Evolutionary conservation across 257 asterid species (phyloP).

Genomic region (Anisodus tanguticus): DNA sequence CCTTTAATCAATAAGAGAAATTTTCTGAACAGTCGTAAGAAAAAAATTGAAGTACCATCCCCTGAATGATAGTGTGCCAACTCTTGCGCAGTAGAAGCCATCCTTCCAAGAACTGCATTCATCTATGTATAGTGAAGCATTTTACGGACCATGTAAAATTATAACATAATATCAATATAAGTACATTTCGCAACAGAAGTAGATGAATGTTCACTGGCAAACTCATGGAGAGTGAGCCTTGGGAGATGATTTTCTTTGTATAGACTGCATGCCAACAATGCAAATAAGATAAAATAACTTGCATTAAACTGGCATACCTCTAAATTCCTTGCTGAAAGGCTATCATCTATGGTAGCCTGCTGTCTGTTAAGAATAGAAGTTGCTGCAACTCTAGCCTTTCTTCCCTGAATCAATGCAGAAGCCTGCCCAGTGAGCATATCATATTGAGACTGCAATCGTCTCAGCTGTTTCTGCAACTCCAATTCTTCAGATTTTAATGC

Average conservation of each 20-base stretch:
- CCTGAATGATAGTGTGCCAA: slow-evolving; percentile 97
- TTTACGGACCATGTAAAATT: slow-evolving; percentile 26
- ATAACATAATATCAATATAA: slow-evolving; percentile 21
- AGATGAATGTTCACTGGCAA: not conserved
- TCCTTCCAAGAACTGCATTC: slow-evolving; percentile 90
- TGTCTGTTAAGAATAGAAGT: slow-evolving; percentile 83
- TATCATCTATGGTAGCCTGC: slow-evolving; percentile 71
- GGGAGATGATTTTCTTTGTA: not conserved
- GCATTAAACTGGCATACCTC: slow-evolving; percentile 57
- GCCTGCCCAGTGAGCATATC: slow-evolving; percentile 91
- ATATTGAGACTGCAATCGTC: slow-evolving; percentile 73
- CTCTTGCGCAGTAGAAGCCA: slow-evolving; percentile 92
- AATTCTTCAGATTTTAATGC: slow-evolving; percentile 85
- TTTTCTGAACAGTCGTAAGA: slow-evolving; percentile 24
- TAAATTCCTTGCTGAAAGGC: slow-evolving; percentile 86
- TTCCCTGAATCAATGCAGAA: slow-evolving; percentile 84
- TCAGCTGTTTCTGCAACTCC: slow-evolving; percentile 94
- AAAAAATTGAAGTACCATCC: slow-evolving; percentile 60
- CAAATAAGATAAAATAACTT: slow-evolving; percentile 15
- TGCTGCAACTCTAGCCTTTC: slow-evolving; percentile 89
- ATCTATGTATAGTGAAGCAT: slow-evolving; percentile 51
- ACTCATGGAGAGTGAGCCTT: slow-evolving; percentile 34
- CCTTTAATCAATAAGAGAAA: slow-evolving; percentile 13
- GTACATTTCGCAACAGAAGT: not conserved
- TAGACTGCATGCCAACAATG: not conserved